Evolutionary conservation across 371 early-diverging fungal genomes (phyloP).

Genomic region (Haplosporangium sp.): DNA sequence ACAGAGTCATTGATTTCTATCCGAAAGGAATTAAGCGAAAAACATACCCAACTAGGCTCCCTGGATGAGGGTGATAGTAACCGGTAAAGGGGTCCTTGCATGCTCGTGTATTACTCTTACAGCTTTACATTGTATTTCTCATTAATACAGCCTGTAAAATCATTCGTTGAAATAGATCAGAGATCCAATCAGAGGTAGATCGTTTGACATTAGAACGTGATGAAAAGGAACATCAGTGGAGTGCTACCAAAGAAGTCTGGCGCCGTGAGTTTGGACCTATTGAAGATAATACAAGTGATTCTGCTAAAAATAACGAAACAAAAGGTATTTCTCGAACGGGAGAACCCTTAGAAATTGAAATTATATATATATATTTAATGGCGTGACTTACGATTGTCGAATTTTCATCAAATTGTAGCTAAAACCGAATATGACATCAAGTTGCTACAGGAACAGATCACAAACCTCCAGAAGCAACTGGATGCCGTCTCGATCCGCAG

Average conservation of each 20-base stretch:
- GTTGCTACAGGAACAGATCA: constrained; percentile 40
- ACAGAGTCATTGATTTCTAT: constrained; percentile 20
- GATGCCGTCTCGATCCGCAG: constrained; percentile 39
- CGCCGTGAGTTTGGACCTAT: constrained; percentile 47
- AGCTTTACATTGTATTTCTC: neutral
- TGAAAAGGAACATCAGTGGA: constrained; percentile 42
- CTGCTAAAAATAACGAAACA: constrained; percentile 25
- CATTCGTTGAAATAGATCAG: constrained; percentile 8
- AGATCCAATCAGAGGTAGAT: constrained; percentile 23
- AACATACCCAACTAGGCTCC: constrained; percentile 13
- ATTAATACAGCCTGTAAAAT: neutral
- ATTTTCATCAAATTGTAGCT: constrained; percentile 8
- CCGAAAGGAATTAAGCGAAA: constrained; percentile 18
- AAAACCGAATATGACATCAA: constrained; percentile 35
- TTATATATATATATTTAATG: neutral
- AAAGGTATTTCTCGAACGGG: neutral
- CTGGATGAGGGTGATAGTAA: constrained; percentile 13
- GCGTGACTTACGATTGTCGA: neutral
- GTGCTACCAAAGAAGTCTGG: constrained; percentile 49
- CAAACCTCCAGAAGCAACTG: constrained; percentile 39
- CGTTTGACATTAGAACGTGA: constrained; percentile 14
- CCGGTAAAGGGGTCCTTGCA: constrained; percentile 11
- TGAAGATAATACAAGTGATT: constrained; percentile 8
- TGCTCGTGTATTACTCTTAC: neutral
- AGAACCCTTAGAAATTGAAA: neutral